Conservation (phyloP, 148 eudicot species). For the Amaranthus hypochondriacus region DNA sequence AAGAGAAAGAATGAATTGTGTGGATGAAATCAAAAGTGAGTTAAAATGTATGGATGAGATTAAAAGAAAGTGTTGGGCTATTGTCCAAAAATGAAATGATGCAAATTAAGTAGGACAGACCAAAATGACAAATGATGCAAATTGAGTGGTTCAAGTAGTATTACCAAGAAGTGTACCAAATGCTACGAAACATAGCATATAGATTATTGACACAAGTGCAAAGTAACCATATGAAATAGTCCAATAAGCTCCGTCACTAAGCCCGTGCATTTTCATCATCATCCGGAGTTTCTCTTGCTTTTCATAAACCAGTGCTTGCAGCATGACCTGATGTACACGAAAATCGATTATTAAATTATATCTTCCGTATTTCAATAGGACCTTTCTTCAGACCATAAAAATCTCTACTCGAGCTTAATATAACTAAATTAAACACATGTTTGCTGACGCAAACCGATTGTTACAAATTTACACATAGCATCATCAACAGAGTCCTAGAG, state of each 20-base stretch:
- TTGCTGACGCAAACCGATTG: no score
- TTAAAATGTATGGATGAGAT: no score
- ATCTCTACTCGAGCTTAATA: no score
- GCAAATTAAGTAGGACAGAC: no score
- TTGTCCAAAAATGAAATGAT: no score
- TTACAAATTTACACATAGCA: no score
- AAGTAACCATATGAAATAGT: constrained; percentile 75
- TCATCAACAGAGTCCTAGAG: background rate
- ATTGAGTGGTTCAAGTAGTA: background rate
- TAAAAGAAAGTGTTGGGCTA: no score
- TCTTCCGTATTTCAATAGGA: no score
- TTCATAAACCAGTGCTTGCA: constrained; percentile 76
- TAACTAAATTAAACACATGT: no score
- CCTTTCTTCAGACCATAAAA: no score
- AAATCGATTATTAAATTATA: background rate
- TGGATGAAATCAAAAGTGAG: background rate
- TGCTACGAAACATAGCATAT: constrained; percentile 69
- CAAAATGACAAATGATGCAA: no score
- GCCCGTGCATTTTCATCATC: constrained; percentile 99
- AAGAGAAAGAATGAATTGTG: background rate
- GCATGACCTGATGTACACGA: constrained; percentile 48
- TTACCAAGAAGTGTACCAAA: constrained; percentile 76
- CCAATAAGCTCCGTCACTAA: constrained; percentile 87
- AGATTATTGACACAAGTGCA: constrained; percentile 49
- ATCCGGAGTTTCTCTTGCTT: constrained; percentile 73